Evolutionary conservation across 1,139 yeast genomes (phyloP).

Genomic region (Arxiozyma heterogenica): DNA sequence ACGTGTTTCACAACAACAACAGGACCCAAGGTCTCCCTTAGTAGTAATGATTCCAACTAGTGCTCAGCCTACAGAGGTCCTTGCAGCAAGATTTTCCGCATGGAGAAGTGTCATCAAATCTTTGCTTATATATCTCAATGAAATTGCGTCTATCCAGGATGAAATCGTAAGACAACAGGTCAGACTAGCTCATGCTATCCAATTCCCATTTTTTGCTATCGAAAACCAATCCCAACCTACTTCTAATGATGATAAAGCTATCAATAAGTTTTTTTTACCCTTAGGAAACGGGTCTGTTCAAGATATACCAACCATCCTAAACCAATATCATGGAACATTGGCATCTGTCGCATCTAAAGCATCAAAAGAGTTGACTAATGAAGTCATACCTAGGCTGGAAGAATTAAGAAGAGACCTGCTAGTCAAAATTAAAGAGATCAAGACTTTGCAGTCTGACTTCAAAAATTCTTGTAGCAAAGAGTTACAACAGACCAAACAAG

Average conservation of each 20-base stretch:
- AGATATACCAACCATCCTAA: constrained; percentile 68
- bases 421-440: constrained; percentile 81
- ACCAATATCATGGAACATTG: constrained; percentile 65
- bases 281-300: constrained; percentile 74
- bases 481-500: constrained; percentile 49
- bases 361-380: constrained; percentile 58
- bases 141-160: constrained; percentile 77
- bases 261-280: constrained; percentile 41
- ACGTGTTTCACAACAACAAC: constrained; percentile 6
- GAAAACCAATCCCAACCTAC: constrained; percentile 23
- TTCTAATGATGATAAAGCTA: constrained; percentile 21
- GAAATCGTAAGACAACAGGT: constrained; percentile 78
- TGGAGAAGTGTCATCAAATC: constrained; percentile 80
- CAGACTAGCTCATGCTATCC: constrained; percentile 71
- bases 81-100: constrained; percentile 74
- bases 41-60: constrained; percentile 41
- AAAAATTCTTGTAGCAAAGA: constrained; percentile 66
- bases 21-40: constrained; percentile 39
- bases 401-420: constrained; percentile 74
- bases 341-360: constrained; percentile 59
- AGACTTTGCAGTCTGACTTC: constrained; percentile 72
- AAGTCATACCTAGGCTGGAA: constrained; percentile 75
- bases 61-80: constrained; percentile 74
- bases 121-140: constrained; percentile 63
- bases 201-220: constrained; percentile 40